Base-by-base conservation (phyloP, 208 protist species). In the Phytomonas sp. region DNA sequence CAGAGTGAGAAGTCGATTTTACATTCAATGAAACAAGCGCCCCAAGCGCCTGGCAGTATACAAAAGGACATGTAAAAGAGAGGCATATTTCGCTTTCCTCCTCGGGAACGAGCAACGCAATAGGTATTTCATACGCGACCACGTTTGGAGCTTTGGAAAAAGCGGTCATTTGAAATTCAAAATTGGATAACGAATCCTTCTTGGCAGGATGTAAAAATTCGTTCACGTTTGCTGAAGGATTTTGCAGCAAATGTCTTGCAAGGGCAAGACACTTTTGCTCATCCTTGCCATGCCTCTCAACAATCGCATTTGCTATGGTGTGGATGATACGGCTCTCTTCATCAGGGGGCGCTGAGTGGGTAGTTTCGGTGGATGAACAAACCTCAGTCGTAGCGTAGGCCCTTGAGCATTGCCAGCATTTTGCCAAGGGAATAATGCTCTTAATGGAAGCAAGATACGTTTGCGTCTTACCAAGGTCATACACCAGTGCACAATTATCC, bases 41-140 rank as follows among this genome's bases (percentile, higher is more conserved):
- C 32, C 64, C 53, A 40, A 85, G 62, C 53, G 60, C 34, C n/a
- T 73, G 71, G 67, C 71, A 69, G 68, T 78, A 90, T 26, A 84
- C 76, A 76, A 93, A 91, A 11, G 77, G 82, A 63, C 75, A 88
- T 36, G 81, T 62, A 65, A 87, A 78, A 7, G 68, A 67, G 31
- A 62, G 40, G 6, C 60, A 53, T 26, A 73, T 69, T 37, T 62
- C 71, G 71, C 71, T 78, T 34, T 81, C 75, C 46, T 80, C 78
- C 51, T 84, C 80, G 40, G 67, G 67, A 11, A 83, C 68, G 11
- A 87, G 73, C 43, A 82, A 59, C 31, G 63, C 59, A 33, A 75
- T 74, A 29, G 83, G 77, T 32, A 88, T 59, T 11, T 62, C 63
- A 65, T 80, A 83, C 4, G 29, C 34, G 15, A 74, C 75, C 8